These are phyloP conservation scores for Annulohypoxylon stygium DNA, from an alignment of 495 filamentous ascomycete genomes.

Conservation along the genomic window DNA sequence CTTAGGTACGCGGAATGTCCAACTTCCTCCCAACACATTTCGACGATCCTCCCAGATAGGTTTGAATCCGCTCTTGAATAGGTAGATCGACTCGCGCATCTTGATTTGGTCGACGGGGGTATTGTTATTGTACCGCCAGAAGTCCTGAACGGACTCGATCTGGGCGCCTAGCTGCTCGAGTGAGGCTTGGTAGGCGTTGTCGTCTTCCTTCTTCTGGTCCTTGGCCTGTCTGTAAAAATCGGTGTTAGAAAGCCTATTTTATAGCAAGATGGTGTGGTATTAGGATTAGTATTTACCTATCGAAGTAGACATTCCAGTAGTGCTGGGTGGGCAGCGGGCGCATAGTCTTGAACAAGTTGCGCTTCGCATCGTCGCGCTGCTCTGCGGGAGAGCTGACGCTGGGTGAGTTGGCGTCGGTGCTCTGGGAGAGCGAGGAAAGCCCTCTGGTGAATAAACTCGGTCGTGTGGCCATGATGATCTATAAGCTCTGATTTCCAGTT, in stretches of 20 bases:
- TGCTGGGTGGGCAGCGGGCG: slow-evolving; percentile 70
- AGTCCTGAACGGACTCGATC: slow-evolving; percentile 81
- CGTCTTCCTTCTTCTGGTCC: slow-evolving; percentile 55
- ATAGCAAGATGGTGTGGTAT: too few species aligned
- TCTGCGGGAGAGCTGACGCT: slow-evolving; percentile 66
- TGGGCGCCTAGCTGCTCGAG: slow-evolving; percentile 75
- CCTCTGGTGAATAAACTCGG: slow-evolving; percentile 67
- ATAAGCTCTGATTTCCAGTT: neutral
- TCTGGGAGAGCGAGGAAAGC: slow-evolving; percentile 65
- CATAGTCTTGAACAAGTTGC: slow-evolving; percentile 71
- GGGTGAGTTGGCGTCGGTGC: slow-evolving; percentile 62
- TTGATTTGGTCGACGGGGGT: slow-evolving; percentile 81
- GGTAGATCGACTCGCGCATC: slow-evolving; percentile 84
- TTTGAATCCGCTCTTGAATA: slow-evolving; percentile 88
- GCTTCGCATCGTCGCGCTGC: slow-evolving; percentile 70
- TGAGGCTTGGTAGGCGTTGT: slow-evolving; percentile 69
- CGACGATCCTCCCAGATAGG: slow-evolving; percentile 93
- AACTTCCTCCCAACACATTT: slow-evolving; percentile 83
- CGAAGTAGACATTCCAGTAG: slow-evolving; percentile 73
- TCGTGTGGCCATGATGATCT: slow-evolving; percentile 60
- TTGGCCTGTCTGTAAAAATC: slow-evolving; percentile 55
- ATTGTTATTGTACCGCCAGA: slow-evolving; percentile 93
- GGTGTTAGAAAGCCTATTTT: slow-evolving; percentile 24
- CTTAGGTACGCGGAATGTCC: slow-evolving; percentile 90
- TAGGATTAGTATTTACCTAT: slow-evolving; percentile 53